Evolutionary conservation across 1,284 basidiomycete genomes (phyloP).

Genomic region (Moesziomyces globuligerus): DNA sequence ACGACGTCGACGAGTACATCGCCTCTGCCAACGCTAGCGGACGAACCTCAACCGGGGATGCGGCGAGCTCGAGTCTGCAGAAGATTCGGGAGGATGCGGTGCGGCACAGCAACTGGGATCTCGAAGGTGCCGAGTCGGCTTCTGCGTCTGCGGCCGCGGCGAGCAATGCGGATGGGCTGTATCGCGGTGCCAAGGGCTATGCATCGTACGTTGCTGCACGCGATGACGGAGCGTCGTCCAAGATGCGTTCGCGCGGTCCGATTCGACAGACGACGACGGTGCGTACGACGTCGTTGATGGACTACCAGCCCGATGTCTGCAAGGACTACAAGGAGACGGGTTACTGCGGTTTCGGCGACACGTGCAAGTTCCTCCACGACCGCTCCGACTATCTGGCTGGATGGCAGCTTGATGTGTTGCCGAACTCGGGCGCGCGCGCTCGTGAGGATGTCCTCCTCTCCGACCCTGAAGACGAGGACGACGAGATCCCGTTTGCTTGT

Average conservation of each 20-base stretch:
- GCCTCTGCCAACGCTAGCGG: background rate
- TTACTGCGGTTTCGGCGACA: slow-evolving; percentile 98
- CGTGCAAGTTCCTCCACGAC: slow-evolving; percentile 79
- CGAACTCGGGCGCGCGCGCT: slow-evolving; percentile 43
- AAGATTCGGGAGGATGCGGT: slow-evolving; percentile 68
- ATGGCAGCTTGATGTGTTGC: slow-evolving; percentile 80
- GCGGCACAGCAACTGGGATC: slow-evolving; percentile 69
- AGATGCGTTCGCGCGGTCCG: slow-evolving; percentile 76
- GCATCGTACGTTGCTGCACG: slow-evolving; percentile 77
- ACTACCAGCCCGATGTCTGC: slow-evolving; percentile 99
- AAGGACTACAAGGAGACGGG: slow-evolving; percentile 99
- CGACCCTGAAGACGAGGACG: slow-evolving; percentile 70
- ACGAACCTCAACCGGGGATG: too few species aligned
- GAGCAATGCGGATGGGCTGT: slow-evolving; percentile 80
- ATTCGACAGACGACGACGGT: slow-evolving; percentile 75
- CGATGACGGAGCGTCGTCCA: slow-evolving; percentile 78
- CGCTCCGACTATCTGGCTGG: slow-evolving; percentile 85
- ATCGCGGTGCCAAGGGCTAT: slow-evolving; percentile 85
- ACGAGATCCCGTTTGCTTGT: slow-evolving; percentile 96
- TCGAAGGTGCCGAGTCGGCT: slow-evolving; percentile 54
- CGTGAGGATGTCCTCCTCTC: slow-evolving; percentile 42
- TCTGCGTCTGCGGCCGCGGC: slow-evolving; percentile 1
- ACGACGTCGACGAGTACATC: slow-evolving; percentile 11
- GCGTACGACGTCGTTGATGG: slow-evolving; percentile 90
- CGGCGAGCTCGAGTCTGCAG: slow-evolving; percentile 26